phyloP scores from a whole-genome alignment of 148 eudicot genomes.

The Camellia sinensis region DNA sequence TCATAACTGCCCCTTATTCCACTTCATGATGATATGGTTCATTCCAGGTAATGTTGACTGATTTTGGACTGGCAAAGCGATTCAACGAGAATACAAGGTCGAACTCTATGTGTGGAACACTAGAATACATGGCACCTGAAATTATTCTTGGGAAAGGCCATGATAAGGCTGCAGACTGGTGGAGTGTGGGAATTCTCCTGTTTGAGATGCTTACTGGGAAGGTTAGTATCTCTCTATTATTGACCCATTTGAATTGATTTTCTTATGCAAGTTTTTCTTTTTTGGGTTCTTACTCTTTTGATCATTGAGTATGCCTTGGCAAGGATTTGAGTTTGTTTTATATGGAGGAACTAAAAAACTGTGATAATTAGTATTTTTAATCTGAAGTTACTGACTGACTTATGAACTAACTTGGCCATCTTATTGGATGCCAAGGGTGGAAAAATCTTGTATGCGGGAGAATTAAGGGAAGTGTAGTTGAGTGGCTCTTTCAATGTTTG shows the following conservation, averaged over 20 bases:
- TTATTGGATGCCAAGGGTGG: too few relatives aligned
- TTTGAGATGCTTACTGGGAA: conserved; percentile 58
- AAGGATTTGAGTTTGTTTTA: not conserved
- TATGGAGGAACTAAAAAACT: not conserved
- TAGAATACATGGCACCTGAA: conserved; percentile 58
- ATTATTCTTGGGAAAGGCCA: conserved; percentile 55
- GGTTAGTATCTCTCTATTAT: conserved; percentile 22
- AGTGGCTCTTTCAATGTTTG: too few relatives aligned
- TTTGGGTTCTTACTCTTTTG: not conserved
- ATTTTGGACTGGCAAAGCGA: conserved; percentile 58
- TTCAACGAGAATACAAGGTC: conserved; percentile 37
- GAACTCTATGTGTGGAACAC: conserved; percentile 52
- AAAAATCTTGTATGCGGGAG: too few relatives aligned
- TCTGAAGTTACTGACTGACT: too few relatives aligned
- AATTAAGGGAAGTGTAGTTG: too few relatives aligned
- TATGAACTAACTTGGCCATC: too few relatives aligned
- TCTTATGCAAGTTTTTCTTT: not conserved
- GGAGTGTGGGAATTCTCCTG: conserved; percentile 54
- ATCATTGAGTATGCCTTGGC: not conserved
- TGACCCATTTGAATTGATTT: not conserved
- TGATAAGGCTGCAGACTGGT: conserved; percentile 53
- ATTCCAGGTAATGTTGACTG: conserved; percentile 42
- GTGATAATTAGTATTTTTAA: too few relatives aligned
- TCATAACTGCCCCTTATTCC: not conserved
- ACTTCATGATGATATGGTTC: not conserved